phyloP scores from a whole-genome alignment of 1,284 basidiomycete genomes.

The Vanrija sp. region DNA sequence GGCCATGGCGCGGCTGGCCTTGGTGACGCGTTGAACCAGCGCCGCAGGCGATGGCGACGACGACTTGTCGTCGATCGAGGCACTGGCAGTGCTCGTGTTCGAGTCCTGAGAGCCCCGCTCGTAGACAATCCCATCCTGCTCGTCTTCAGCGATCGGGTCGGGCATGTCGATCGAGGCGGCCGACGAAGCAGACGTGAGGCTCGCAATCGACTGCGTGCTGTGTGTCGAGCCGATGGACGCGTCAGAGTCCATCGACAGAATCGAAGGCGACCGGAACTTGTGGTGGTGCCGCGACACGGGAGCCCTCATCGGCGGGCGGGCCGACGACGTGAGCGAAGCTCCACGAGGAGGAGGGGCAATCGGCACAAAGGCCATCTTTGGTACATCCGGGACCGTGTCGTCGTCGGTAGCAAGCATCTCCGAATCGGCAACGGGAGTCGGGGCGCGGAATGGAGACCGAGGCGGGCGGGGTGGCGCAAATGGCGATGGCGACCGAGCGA shows the following conservation, averaged over 20 bases:
- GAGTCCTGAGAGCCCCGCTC: too few species aligned
- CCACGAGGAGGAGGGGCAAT: slow-evolving; percentile 1
- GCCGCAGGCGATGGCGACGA: too few species aligned
- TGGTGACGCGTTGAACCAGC: too few species aligned
- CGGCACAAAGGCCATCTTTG: not conserved
- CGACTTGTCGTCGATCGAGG: too few species aligned
- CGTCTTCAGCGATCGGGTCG: slow-evolving; percentile 11
- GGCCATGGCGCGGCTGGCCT: too few species aligned
- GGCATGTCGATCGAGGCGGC: slow-evolving; percentile 16
- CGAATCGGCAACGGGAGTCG: too few species aligned
- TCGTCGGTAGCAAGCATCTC: not conserved
- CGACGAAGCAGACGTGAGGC: slow-evolving; percentile 9
- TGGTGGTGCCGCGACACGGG: not conserved
- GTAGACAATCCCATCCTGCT: not conserved
- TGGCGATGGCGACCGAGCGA: too few species aligned
- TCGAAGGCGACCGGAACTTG: slow-evolving; percentile 4
- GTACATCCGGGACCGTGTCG: not conserved
- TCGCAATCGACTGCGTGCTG: slow-evolving; percentile 3
- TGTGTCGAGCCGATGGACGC: slow-evolving; percentile 2
- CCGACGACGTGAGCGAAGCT: not conserved
- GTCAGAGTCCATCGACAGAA: slow-evolving; percentile 3
- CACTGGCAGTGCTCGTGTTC: too few species aligned
- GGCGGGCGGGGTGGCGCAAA: not conserved
- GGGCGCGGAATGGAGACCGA: not conserved
- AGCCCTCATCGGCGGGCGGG: not conserved